phyloP scores from a whole-genome alignment of 306 rosid genomes.

The Fragaria ananassa region DNA sequence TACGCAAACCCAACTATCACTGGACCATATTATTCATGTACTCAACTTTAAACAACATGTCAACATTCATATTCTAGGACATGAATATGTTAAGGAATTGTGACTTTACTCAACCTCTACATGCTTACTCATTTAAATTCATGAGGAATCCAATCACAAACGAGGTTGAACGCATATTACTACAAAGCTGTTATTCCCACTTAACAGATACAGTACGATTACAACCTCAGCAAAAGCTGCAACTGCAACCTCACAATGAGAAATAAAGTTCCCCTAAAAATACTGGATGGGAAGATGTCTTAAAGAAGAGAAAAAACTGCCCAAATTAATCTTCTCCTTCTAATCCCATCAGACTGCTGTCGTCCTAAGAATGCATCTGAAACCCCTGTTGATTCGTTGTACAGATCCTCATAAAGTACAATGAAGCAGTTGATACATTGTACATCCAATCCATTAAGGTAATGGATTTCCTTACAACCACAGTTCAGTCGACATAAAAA shows the following conservation, averaged over 20 bases:
- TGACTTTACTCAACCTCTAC: neutral
- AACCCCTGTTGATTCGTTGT: neutral
- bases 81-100: too few relatives aligned
- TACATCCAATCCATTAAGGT: conserved; percentile 20
- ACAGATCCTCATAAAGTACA: neutral
- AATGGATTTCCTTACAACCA: conserved; percentile 18
- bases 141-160: neutral
- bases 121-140: neutral
- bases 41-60: too few relatives aligned
- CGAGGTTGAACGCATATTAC: neutral
- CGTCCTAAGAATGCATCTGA: neutral
- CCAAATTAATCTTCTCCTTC: neutral
- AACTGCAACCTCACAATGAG: neutral
- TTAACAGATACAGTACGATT: neutral
- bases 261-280: neutral
- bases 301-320: neutral
- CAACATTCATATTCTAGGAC: too few relatives aligned
- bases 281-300: neutral
- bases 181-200: neutral
- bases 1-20: too few relatives aligned
- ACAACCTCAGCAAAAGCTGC: neutral
- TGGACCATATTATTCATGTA: too few relatives aligned
- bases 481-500: neutral
- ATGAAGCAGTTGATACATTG: neutral
- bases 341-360: neutral